These are phyloP conservation scores for Hyparrhenia diplandra DNA, from an alignment of 176 grass and related monocot genomes.

Conservation along the genomic window DNA sequence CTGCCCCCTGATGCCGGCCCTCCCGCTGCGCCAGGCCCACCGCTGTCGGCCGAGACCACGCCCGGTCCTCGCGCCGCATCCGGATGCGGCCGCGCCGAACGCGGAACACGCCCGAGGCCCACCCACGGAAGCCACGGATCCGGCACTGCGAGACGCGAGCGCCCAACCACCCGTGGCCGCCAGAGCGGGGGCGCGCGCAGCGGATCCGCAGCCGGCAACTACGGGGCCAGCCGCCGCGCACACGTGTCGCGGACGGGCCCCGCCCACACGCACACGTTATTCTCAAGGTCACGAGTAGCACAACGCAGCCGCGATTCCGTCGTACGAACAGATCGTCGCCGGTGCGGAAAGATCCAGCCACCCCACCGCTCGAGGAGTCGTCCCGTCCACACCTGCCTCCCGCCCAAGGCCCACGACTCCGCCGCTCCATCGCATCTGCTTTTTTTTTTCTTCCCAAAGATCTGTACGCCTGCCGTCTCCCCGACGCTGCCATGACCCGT, in stretches of 20 bases:
- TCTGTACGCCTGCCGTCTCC: not conserved
- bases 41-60: constrained; percentile 46
- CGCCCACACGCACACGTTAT: constrained; percentile 46
- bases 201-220: not conserved
- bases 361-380: constrained; percentile 4
- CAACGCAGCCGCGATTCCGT: constrained; percentile 29
- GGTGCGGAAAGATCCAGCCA: constrained; percentile 23
- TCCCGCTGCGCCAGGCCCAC: constrained; percentile 25
- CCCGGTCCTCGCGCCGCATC: constrained; percentile 27
- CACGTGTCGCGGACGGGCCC: constrained; percentile 35
- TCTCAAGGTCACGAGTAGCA: constrained; percentile 34
- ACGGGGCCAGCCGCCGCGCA: constrained; percentile 27
- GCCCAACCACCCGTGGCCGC: not conserved
- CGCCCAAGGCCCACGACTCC: not conserved
- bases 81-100: constrained; percentile 1
- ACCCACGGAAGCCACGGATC: not conserved
- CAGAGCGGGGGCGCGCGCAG: not conserved
- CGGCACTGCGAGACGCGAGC: not conserved
- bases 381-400: constrained; percentile 38
- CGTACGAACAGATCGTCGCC: constrained; percentile 28
- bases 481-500: not conserved
- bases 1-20: constrained; percentile 51
- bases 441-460: not conserved
- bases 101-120: not conserved
- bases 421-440: not conserved